Base-by-base conservation (phyloP, 1,284 basidiomycete species). In the Leccinum subrobustum region DNA sequence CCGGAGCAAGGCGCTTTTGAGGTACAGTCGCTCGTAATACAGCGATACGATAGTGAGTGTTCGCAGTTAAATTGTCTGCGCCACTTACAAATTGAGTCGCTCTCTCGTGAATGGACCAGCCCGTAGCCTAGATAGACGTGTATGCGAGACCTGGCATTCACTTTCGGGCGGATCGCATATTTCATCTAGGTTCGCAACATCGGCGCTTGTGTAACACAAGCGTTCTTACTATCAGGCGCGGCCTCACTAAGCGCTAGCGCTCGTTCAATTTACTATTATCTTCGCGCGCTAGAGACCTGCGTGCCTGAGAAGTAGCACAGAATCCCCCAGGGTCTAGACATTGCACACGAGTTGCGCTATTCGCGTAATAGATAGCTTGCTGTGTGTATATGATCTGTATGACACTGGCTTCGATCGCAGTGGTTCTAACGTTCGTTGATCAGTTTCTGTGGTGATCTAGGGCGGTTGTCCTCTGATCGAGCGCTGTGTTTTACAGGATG, bases 1-100 rank as follows among this genome's bases (percentile, higher is more conserved):
- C 74, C 78, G 91, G 73, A 95, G 93, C 76, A 96, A 95, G 76
- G 90, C 89, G 9, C 76, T 92, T 61, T 71, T 90, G 64, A 77
- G 86, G 66, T 87, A 91, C 35, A 72, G 73, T 44, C 72, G 73
- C 31, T 63, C 62, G n/a, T 67, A 73, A 51, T 12, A 57, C 25
- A 44, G 54, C 4, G 16, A 50, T 44, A 59, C 6, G 48, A 60
- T 59, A 56, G 64, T 71, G 59, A 68, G 68, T 68, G 20, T 0
- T 16, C 29, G 3, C 51, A 14, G 33, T 25, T 11, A 3, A 27
- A 16, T 8, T 18, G 37, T n/a, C 25, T 18, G 39, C 42, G 20
- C 35, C 14, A 35, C 57, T 69, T 11, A 63, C 25, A 18, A 1
- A 4, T 51, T 3, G 50, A 50, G 48, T 25, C 16, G 35, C 31